Percentiles rank a stretch among this genome's conserved stretches.
phyloP scores from a whole-genome alignment of 2,329 filamentous ascomycete species.

The Ophiostoma perfectum region DNA sequence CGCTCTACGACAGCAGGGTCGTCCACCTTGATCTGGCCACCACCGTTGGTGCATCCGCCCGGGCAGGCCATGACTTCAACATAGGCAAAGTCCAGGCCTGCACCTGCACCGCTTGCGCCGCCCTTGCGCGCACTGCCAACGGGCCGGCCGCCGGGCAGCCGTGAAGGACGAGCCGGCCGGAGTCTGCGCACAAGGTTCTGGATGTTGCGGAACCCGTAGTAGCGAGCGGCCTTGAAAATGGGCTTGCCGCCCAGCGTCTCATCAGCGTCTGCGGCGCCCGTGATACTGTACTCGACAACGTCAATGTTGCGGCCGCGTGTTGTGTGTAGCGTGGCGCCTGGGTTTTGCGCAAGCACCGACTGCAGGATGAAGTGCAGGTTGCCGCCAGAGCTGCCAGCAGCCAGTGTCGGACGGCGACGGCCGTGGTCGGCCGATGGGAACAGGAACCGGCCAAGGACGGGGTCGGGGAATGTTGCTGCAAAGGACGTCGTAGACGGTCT shows the following conservation, averaged over 20 bases:
- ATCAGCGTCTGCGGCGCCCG: conserved; percentile 41
- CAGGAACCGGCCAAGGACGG: conserved; percentile 64
- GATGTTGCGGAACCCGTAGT: conserved; percentile 97
- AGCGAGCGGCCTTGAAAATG: conserved; percentile 76
- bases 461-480: conserved; percentile 63
- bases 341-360: conserved; percentile 63
- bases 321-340: conserved; percentile 65
- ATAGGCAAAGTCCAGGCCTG: conserved; percentile 70
- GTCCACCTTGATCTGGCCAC: conserved; percentile 87
- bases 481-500: conserved; percentile 33
- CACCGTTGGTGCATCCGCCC: conserved; percentile 96
- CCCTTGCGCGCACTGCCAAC: conserved; percentile 49
- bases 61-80: conserved; percentile 99
- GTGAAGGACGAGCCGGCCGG: conserved; percentile 71
- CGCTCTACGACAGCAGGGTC: conserved; percentile 60
- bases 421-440: conserved; percentile 44
- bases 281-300: conserved; percentile 76
- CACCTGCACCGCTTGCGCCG: conserved; percentile 37
- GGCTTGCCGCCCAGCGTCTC: conserved; percentile 35
- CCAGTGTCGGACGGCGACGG: conserved; percentile 24
- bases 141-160: conserved; percentile 70
- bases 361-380: conserved; percentile 81
- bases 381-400: conserved; percentile 78
- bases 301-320: conserved; percentile 81
- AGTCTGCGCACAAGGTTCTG: conserved; percentile 93